Evolutionary conservation across 2,329 filamentous ascomycete genomes (phyloP), one percentile per base, ranked within the genome.

Genomic region (Diaporthe eres): DNA sequence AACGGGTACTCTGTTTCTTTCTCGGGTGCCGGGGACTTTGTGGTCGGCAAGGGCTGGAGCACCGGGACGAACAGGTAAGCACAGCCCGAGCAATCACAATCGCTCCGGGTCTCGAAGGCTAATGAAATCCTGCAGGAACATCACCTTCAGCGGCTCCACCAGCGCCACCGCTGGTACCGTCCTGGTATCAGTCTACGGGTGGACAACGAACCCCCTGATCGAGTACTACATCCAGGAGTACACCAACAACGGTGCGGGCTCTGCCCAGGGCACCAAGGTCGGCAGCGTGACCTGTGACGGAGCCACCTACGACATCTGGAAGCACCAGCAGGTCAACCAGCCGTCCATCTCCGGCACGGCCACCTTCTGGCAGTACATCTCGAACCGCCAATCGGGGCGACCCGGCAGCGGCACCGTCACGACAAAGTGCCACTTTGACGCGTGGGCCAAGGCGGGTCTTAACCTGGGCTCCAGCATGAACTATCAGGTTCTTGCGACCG

Each of bases 1-100:
- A 80, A 80, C 70, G 81, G 81, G 15, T 89, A 89, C 83, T 83
- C 81, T 3, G 85, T 88, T 2, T 80, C 77, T 34, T 89, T 87
- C 83, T 83, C 80, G 10, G 83, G 85, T 75, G 83, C 81, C 8
- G 86, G 86, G 28, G 89, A 91, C 82, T 90, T 91, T 74, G 89
- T 90, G 57, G 88, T 86, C 77, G 90, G 90, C 71, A 91, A 91
- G 81, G 90, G 90, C 61, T 92, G 90, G 90, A 86, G 84, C 71
- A 86, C 87, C 47, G 90, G 90, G 61, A 85, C 83, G 53, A 83
- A 83, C 22, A 85, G 88, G 89, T 90, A 85, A 76, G 82, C 34
- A 22, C 31, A 61, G 6, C 15, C 3, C 34, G 1, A 3, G 28
- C 22, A 51, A 22, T 17, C 2, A 5, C 61, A 15, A 8, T 22